Base-by-base conservation (phyloP, 495 filamentous ascomycete genomes). In the Neurospora sp. region DNA sequence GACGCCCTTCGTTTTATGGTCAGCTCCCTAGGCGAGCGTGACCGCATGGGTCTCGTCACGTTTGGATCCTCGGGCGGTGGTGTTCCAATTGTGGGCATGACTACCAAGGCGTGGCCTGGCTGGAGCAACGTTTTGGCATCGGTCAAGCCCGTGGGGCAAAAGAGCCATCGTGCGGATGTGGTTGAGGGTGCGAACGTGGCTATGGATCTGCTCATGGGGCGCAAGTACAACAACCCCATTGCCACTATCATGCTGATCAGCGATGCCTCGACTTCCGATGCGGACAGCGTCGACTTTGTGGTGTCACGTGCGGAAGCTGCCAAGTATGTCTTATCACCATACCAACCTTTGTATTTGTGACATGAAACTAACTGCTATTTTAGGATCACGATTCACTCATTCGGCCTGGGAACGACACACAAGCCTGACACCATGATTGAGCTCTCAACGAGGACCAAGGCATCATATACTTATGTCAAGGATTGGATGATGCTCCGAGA, bases 401-500 rank as follows among this genome's bases (percentile, higher is more conserved):
- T 98, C 77, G 96, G 96, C 59, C 88, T 99, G 42, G 96, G 96
- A 37, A 88, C 97, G 82, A 98, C 96, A 0, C 96, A 99, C 82
- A 99, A 99, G 81, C 96, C 96, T 7, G 96, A 98, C 79, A 98
- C 94, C 0, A 96, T 99, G 93, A 97, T 99, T 69, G 96, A 98
- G 78, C 83, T 99, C 3, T 98, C 96, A 7, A 94, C 93, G 39
- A 88, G 95, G 70, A 99, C 96, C 8, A 99, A 98, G 82, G 96
- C 94, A 4, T 94, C 93, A 20, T 99, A 98, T 77, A 94, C 94
- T 6, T 99, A 98, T 78, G 94, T 98, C 77, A 98, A 98, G 81
- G 96, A 99, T 80, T 99, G 96, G 96, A 99, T 98, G 96, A 98
- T 98, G 94, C 87, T 99, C 40, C 90, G 96, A 22, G 96, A 99